phyloP scores from a whole-genome alignment of 1,139 yeast species.

The Pneumocystis oryctolagi region DNA sequence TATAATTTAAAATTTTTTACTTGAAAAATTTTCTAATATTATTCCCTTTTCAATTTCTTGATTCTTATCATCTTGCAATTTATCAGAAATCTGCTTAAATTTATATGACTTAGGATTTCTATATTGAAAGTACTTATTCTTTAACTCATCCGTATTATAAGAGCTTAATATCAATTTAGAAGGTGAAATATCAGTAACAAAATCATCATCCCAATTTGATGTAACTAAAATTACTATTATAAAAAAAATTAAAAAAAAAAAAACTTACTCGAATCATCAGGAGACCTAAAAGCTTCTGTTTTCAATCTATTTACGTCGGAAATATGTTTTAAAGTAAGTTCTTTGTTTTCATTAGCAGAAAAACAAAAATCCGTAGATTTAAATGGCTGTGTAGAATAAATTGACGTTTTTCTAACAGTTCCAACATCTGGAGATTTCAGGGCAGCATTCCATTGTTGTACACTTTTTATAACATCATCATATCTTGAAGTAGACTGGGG shows the following conservation, averaged over 20 bases:
- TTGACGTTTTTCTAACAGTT: neutral
- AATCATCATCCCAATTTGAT: constrained; percentile 15
- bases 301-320: neutral
- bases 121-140: neutral
- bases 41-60: neutral
- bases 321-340: neutral
- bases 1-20: neutral
- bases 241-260: neutral
- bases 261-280: neutral
- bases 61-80: neutral
- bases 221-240: neutral
- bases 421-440: constrained; percentile 1
- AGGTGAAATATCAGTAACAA: constrained; percentile 6
- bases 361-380: neutral
- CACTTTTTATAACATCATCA: constrained; percentile 24
- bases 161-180: neutral
- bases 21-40: neutral
- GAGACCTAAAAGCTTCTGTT: constrained; percentile 1
- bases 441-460: constrained; percentile 21
- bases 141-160: neutral
- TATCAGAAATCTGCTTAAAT: neutral
- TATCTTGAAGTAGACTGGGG: constrained; percentile 15
- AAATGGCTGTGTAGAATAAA: neutral
- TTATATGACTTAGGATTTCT: neutral
- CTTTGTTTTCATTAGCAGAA: neutral